Evolutionary conservation across 2,329 filamentous ascomycete species (phyloP).

Genomic region (Drechslera avenae): DNA sequence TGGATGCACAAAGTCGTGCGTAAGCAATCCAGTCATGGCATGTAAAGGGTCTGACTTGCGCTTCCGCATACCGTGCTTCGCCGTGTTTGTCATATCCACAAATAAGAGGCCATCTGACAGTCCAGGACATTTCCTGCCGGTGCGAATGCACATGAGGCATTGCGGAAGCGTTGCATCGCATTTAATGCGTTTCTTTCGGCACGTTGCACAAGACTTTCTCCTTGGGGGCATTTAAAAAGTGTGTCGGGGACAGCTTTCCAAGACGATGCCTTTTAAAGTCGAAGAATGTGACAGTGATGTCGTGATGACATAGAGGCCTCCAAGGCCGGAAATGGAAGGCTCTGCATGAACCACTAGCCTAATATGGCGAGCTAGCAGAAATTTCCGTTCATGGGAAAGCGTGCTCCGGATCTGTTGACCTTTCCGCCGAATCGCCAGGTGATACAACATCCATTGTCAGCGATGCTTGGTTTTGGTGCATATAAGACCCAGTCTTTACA

Average conservation of each 20-base stretch:
- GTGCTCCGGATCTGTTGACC: neutral
- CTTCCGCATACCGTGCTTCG: conserved; percentile 23
- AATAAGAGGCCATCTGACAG: conserved; percentile 34
- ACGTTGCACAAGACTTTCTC: conserved; percentile 35
- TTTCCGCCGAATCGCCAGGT: neutral
- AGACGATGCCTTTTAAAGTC: neutral
- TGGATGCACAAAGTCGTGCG: neutral
- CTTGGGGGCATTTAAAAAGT: conserved; percentile 28
- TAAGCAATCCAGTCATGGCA: neutral
- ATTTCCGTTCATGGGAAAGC: neutral
- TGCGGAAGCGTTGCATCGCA: conserved; percentile 40
- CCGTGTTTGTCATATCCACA: conserved; percentile 35
- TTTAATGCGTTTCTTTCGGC: conserved; percentile 41
- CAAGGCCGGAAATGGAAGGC: too few relatives aligned
- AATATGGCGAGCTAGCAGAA: neutral
- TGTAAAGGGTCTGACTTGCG: neutral
- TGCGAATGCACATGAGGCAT: conserved; percentile 38
- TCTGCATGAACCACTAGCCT: neutral
- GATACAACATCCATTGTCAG: too few relatives aligned
- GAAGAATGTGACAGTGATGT: neutral
- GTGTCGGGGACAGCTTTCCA: too few relatives aligned
- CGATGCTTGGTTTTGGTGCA: too few relatives aligned
- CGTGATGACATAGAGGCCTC: neutral
- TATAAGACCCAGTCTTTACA: too few relatives aligned
- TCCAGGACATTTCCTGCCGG: conserved; percentile 32